Conservation (phyloP, 202 grass and related monocot species). For the Digitaria exilis region DNA sequence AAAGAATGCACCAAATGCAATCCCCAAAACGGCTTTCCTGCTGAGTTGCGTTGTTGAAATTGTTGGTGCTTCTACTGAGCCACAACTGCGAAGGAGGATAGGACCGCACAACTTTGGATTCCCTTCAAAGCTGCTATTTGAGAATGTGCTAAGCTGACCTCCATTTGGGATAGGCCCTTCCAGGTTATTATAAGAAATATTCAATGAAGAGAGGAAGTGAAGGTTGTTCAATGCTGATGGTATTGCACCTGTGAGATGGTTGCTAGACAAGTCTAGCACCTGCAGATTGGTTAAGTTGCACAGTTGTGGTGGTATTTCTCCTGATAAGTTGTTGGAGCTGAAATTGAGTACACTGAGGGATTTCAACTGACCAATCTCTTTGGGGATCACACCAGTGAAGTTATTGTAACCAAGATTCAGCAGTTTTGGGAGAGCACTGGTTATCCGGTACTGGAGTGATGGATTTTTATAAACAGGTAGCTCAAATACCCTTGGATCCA, state of each 20-base stretch:
- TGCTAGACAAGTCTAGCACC: constrained; percentile 64
- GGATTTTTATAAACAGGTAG: constrained; percentile 29
- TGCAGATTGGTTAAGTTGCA: constrained; percentile 57
- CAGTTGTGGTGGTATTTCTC: constrained; percentile 50
- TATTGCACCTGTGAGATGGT: constrained; percentile 45
- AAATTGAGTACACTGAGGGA: constrained; percentile 53
- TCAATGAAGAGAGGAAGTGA: constrained; percentile 50
- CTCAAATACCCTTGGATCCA: constrained; percentile 26
- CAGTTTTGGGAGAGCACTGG: constrained; percentile 47
- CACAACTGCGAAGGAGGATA: constrained; percentile 23
- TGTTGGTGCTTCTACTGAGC: background rate
- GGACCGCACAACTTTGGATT: constrained; percentile 50
- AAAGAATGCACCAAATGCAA: constrained; percentile 49
- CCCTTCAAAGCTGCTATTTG: constrained; percentile 29
- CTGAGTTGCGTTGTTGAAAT: constrained; percentile 8
- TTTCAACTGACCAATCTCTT: constrained; percentile 51
- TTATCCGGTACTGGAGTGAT: constrained; percentile 50
- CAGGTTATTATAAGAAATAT: constrained; percentile 48
- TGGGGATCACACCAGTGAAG: constrained; percentile 55
- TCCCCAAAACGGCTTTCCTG: constrained; percentile 31
- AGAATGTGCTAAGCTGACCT: constrained; percentile 46
- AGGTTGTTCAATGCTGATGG: constrained; percentile 33
- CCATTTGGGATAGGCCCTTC: constrained; percentile 47
- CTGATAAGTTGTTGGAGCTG: constrained; percentile 65
- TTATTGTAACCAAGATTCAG: constrained; percentile 59